These are phyloP conservation scores for Annulohypoxylon nitens DNA, from an alignment of 495 filamentous ascomycete genomes.

Conservation along the genomic window DNA sequence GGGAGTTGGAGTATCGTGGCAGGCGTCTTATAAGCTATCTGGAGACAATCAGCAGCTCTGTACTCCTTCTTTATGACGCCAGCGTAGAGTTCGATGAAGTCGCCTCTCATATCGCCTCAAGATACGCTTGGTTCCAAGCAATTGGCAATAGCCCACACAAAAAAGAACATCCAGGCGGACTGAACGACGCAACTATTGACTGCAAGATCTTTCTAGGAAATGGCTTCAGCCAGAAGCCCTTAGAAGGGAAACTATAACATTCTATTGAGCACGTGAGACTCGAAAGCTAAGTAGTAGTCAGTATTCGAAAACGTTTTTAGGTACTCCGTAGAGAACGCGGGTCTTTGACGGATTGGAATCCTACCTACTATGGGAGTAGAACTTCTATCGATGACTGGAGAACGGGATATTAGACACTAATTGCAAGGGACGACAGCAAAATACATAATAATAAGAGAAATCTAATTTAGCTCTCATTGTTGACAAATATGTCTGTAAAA, in stretches of 20 bases:
- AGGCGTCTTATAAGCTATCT: not conserved
- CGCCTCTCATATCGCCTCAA: not conserved
- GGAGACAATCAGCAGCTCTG: not conserved
- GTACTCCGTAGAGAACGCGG: no score
- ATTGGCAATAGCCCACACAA: not conserved
- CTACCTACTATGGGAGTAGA: no score
- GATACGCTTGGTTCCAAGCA: not conserved
- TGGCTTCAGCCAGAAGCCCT: not conserved
- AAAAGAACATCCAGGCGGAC: not conserved
- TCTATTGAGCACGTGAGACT: not conserved
- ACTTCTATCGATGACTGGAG: no score
- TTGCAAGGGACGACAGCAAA: no score
- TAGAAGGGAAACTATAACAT: not conserved
- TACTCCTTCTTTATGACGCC: not conserved
- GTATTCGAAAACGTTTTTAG: not conserved
- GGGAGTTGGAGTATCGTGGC: slow-evolving; percentile 1
- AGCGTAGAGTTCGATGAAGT: not conserved
- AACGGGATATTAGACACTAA: no score
- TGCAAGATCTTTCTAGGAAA: not conserved
- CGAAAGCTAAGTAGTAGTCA: not conserved
- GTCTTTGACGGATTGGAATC: no score
- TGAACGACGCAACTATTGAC: not conserved
- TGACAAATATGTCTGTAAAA: no score
- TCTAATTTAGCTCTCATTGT: no score
- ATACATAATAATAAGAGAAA: no score